These are phyloP conservation scores for Citrus medica DNA, from an alignment of 345 rosid genomes.

Conservation along the genomic window DNA sequence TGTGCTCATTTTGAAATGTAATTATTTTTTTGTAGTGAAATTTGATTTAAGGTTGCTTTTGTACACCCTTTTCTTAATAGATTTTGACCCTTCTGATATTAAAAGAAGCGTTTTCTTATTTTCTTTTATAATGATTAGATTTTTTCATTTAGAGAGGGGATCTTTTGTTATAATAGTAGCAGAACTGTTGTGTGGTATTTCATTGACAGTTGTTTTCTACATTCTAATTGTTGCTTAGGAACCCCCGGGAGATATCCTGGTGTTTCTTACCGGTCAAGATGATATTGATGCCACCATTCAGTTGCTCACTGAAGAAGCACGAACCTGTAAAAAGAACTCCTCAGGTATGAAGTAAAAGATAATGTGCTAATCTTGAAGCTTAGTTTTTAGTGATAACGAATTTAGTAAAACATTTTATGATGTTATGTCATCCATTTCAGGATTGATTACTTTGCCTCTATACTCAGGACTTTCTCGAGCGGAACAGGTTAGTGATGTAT, in stretches of 20 bases:
- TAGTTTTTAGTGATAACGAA: not conserved
- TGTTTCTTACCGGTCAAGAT: conserved; percentile 97
- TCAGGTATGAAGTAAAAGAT: conserved; percentile 42
- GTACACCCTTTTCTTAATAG: not conserved
- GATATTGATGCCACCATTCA: conserved; percentile 75
- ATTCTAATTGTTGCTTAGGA: conserved; percentile 43
- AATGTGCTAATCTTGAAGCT: not conserved
- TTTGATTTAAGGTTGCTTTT: not conserved
- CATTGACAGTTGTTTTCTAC: not conserved
- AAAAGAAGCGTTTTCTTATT: not conserved
- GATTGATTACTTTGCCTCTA: conserved; percentile 69
- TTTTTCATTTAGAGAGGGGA: not conserved
- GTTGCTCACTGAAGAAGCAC: conserved; percentile 75
- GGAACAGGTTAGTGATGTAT: conserved; percentile 53
- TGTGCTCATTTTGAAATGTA: not conserved
- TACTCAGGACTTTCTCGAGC: conserved; percentile 89
- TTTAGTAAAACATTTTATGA: not conserved
- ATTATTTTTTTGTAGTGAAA: not conserved
- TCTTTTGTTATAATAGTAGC: not conserved
- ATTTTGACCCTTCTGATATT: not conserved
- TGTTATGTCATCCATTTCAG: conserved; percentile 44
- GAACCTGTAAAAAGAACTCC: conserved; percentile 50
- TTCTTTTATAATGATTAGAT: not conserved
- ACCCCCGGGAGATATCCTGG: conserved; percentile 84
- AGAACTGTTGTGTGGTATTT: not conserved